Evolutionary conservation across 2,329 filamentous ascomycete species (phyloP), one percentile per base, ranked within the genome.

Genomic region (Diaporthe velutina): DNA sequence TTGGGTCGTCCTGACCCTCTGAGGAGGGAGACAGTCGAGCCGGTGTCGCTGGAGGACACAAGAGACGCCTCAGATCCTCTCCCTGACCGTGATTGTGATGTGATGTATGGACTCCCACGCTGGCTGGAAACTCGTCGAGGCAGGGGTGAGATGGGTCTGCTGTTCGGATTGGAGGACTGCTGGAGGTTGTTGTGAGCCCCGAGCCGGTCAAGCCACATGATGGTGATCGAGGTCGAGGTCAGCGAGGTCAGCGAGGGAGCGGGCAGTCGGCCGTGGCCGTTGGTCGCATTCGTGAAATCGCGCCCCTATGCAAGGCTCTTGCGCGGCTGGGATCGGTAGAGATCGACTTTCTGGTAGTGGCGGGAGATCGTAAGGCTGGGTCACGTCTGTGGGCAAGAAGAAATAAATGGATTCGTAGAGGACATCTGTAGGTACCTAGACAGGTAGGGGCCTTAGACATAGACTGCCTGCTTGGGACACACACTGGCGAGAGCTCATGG

Each of bases 41-140:
- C 73, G 48, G 22, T 70, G 50, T 90, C 89, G 80, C 88, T 90
- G 12, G 90, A 84, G 42, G 88, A 83, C 40, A 73, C 75, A 22
- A 92, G 85, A 13, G 92, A 93, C 17, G 93, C 85, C 1, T 92
- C 94, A 2, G 93, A 94, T 3, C 89, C 89, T 74, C 90, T 88
- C 25, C 91, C 75, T 33, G 75, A 75, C 30, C 74, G 75, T 66
- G 73, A 73, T 7, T 71, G 48, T 19, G 74, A 75, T 15, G 75
- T 70, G n/a, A 71, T 25, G 42, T 75, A 76, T 33, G 74, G 74
- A 33, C 70, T 75, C 30, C 71, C 67, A 30, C 75, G 58, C 22
- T 73, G 25, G 40, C 75, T 55, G 10, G 75, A 75, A 5, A 71
- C 42, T 13, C 75, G 58, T n/a, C 74, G 66, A 25, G 75, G 75